Evolutionary conservation across 768 basidiomycete genomes (phyloP).

Genomic region (Auricularia sp.): DNA sequence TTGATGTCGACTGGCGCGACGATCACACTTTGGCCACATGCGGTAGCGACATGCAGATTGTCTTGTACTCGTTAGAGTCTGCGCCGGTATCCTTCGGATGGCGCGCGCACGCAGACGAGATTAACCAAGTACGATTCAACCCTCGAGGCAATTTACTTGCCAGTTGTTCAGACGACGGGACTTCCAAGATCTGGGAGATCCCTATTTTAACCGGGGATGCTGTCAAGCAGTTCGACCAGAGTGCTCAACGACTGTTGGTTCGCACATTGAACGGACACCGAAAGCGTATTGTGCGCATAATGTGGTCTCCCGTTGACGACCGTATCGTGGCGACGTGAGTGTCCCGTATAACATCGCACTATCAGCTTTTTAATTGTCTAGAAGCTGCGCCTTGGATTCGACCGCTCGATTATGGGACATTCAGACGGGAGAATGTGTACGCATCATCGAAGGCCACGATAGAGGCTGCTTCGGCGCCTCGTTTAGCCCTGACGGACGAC

Average conservation of each 20-base stretch:
- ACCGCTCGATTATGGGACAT: conserved; percentile 80
- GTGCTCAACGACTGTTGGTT: conserved; percentile 1
- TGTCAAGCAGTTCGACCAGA: conserved; percentile 4
- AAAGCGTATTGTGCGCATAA: conserved; percentile 52
- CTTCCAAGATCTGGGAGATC: conserved; percentile 67
- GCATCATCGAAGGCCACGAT: conserved; percentile 60
- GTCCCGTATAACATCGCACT: not conserved
- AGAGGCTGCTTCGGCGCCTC: conserved; percentile 61
- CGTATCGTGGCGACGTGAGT: conserved; percentile 66
- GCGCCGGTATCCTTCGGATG: conserved; percentile 8
- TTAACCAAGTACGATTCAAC: conserved; percentile 70
- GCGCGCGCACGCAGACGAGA: conserved; percentile 63
- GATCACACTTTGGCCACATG: conserved; percentile 62
- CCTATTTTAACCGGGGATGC: conserved; percentile 16
- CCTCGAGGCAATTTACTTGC: conserved; percentile 55
- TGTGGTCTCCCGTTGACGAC: conserved; percentile 54
- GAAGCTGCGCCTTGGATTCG: conserved; percentile 69
- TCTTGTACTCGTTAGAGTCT: conserved; percentile 47
- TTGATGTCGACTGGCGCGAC: conserved; percentile 74
- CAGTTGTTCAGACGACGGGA: conserved; percentile 74
- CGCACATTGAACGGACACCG: conserved; percentile 49
- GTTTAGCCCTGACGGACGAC: conserved; percentile 65
- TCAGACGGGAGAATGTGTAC: conserved; percentile 61
- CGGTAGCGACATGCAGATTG: conserved; percentile 57
- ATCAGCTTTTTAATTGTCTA: not conserved